These are phyloP conservation scores for Phytopythium kandeliae DNA, from an alignment of 352 stramenopile genomes.

Conservation along the genomic window DNA sequence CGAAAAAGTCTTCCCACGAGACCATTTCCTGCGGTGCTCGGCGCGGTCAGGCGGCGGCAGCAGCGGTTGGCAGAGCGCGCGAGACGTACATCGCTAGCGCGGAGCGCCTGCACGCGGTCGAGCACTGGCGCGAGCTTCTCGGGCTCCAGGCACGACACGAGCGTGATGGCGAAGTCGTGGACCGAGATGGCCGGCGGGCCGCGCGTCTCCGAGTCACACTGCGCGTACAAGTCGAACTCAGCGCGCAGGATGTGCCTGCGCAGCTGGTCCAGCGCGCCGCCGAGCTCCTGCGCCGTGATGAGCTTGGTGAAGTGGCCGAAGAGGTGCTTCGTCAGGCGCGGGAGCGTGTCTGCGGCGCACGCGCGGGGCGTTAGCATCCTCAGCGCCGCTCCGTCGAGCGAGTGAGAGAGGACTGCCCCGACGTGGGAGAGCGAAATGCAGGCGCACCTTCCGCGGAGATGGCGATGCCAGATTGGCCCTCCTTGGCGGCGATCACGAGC, in stretches of 20 bases:
- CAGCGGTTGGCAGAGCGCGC: not conserved
- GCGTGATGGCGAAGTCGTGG: slow-evolving; percentile 72
- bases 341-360: slow-evolving; percentile 21
- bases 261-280: slow-evolving; percentile 37
- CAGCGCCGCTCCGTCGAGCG: too few species aligned
- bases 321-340: slow-evolving; percentile 55
- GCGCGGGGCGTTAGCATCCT: slow-evolving; percentile 1
- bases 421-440: too few species aligned
- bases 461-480: slow-evolving; percentile 9
- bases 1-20: slow-evolving; percentile 66
- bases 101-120: slow-evolving; percentile 49
- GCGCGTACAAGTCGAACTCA: slow-evolving; percentile 73
- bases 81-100: slow-evolving; percentile 48
- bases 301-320: slow-evolving; percentile 55
- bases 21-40: slow-evolving; percentile 30
- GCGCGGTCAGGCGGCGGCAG: not conserved
- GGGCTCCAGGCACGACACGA: slow-evolving; percentile 69
- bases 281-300: slow-evolving; percentile 52
- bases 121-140: slow-evolving; percentile 54
- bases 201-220: slow-evolving; percentile 28
- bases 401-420: too few species aligned
- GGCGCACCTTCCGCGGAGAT: slow-evolving; percentile 29
- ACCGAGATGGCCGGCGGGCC: slow-evolving; percentile 48
- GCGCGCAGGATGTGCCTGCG: slow-evolving; percentile 55
- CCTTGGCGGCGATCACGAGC: slow-evolving; percentile 24